These are phyloP conservation scores for Phytophthora macrochlamydospora DNA, from an alignment of 352 stramenopile genomes.

Conservation along the genomic window DNA sequence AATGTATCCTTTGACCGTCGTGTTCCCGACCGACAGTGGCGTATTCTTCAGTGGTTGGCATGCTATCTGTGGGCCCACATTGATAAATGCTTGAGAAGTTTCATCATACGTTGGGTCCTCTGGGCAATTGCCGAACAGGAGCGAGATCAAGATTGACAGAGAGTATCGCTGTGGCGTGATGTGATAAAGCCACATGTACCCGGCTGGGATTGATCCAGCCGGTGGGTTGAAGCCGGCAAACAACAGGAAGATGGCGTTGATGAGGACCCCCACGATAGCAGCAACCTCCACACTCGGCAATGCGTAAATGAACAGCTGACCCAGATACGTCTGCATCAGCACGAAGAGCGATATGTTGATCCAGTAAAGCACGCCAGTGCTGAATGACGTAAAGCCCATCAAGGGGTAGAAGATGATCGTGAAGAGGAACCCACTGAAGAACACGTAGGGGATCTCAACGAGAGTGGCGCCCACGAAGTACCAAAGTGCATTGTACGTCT, in stretches of 20 bases:
- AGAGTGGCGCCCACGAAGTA: conserved; percentile 76
- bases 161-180: conserved; percentile 41
- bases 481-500: conserved; percentile 80
- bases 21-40: conserved; percentile 15
- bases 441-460: conserved; percentile 70
- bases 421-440: conserved; percentile 44
- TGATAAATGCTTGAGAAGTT: conserved; percentile 17
- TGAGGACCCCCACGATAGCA: conserved; percentile 34
- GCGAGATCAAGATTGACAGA: conserved; percentile 31
- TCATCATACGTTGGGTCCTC: conserved; percentile 30
- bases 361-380: conserved; percentile 44
- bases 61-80: conserved; percentile 21
- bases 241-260: conserved; percentile 47
- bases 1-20: conserved; percentile 20
- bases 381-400: conserved; percentile 43
- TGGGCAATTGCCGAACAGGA: conserved; percentile 36
- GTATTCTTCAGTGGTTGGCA: conserved; percentile 29
- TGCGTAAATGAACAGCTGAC: conserved; percentile 36
- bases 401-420: conserved; percentile 52
- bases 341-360: conserved; percentile 40
- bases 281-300: conserved; percentile 39
- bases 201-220: conserved; percentile 28
- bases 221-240: conserved; percentile 49
- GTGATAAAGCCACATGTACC: conserved; percentile 44
- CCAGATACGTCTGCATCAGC: conserved; percentile 42